Conservation (phyloP, 768 basidiomycete genomes). For the Podaxis mareebaensis region DNA sequence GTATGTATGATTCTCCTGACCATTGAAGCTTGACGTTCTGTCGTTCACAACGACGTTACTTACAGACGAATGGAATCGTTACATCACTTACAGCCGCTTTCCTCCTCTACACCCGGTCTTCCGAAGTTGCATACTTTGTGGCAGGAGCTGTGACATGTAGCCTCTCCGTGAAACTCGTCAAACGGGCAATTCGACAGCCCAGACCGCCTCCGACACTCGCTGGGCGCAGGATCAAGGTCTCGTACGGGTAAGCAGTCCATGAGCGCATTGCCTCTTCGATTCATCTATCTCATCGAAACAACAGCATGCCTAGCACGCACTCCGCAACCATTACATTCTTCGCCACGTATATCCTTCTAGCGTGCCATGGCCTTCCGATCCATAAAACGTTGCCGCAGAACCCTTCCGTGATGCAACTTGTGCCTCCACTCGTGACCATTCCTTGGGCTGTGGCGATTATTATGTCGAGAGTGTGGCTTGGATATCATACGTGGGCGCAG, state of each 20-base stretch:
- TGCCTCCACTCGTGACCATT: constrained; percentile 47
- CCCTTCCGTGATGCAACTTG: constrained; percentile 34
- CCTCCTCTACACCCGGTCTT: constrained; percentile 62
- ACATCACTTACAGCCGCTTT: constrained; percentile 46
- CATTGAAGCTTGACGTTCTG: neutral
- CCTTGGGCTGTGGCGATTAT: constrained; percentile 59
- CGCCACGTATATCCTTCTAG: constrained; percentile 59
- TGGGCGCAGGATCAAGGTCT: constrained; percentile 43
- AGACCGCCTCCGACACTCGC: constrained; percentile 45
- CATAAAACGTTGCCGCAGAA: constrained; percentile 53
- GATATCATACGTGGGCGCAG: constrained; percentile 74
- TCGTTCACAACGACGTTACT: neutral
- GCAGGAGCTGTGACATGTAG: constrained; percentile 58
- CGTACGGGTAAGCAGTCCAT: constrained; percentile 61
- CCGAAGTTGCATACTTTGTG: constrained; percentile 60
- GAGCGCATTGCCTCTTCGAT: neutral
- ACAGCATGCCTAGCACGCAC: constrained; percentile 85
- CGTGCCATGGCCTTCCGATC: constrained; percentile 56
- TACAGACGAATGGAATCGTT: constrained; percentile 62
- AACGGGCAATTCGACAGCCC: constrained; percentile 61
- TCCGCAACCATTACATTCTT: constrained; percentile 69
- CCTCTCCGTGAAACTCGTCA: constrained; percentile 60
- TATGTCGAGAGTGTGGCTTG: constrained; percentile 71
- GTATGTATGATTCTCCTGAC: constrained; percentile 24
- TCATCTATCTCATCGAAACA: neutral